Base-by-base conservation (phyloP, 2,329 filamentous ascomycete genomes). In the Lasiodiplodia gonubiensis region DNA sequence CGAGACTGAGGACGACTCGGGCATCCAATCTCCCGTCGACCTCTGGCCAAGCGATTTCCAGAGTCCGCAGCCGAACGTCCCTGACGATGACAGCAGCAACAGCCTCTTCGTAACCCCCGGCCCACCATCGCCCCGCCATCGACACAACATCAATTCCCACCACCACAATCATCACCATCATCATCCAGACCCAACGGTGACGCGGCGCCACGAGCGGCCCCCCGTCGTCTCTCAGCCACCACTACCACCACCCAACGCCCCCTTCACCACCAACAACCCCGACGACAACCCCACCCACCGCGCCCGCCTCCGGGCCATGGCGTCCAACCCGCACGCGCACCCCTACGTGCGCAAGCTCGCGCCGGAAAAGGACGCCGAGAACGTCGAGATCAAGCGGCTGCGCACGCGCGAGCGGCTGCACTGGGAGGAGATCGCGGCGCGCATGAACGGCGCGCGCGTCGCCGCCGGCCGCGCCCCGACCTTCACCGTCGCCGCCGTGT, bases 401-500 rank as follows among this genome's bases (percentile, higher is more conserved):
- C 77, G 78, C 25, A 23, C 70, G 23, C 59, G 48, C 21, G 71
- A 71, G 30, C 63, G 64, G 11, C 39, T 60, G 52, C 66, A 57
- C 35, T 64, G 48, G 51, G 46, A 59, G 10, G 54, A 66, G n/a
- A 68, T 68, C 53, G 55, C 54, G 14, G 70, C 72, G 54, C 49
- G 70, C 39, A 52, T 66, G 3, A 65, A 65, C 51, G 2, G 4
- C 3, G 11, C 8, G 23, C 61, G 61, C 51, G 63, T 48, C 37
- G 51, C 1, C 67, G 68, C 2, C 69, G 61, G 61, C 2, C n/a
- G 21, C 8, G 23, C 25, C 25, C 61, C 61, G 1, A n/a, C 66
- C 33, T 71, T 73, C 59, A 80, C 77, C 23, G 67, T 71, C 2
- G 69, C 74, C 1, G 72, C 75, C 0, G 74, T 78, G n/a, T 81